A percentile compares a stretch with the other conserved stretches of the same genome.
Conservation (phyloP, 1,284 basidiomycete genomes). For the Pseudozyma sp. region DNA sequence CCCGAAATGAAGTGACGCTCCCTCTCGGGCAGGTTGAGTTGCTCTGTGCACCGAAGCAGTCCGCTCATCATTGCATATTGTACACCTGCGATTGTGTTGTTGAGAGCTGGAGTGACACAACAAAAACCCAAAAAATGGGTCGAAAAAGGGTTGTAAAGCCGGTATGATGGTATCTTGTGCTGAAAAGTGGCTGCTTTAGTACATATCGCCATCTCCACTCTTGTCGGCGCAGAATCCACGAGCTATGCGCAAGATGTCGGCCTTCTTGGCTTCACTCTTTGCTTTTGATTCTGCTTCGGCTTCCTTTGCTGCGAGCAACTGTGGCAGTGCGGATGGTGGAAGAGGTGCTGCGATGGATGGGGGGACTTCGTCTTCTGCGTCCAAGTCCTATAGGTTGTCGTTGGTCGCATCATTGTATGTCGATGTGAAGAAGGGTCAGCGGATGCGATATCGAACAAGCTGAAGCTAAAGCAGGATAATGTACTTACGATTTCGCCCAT, state of each 20-base stretch:
- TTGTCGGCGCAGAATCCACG: conserved; percentile 64
- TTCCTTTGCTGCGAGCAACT: conserved; percentile 54
- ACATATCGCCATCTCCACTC: conserved; percentile 66
- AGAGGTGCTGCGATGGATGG: conserved; percentile 57
- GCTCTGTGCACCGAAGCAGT: no score
- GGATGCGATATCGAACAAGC: no score
- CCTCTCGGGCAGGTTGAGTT: no score
- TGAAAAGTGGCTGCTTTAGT: conserved; percentile 29
- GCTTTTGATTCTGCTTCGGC: conserved; percentile 58
- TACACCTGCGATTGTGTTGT: conserved; percentile 20
- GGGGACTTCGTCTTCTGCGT: conserved; percentile 65
- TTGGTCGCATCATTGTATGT: not conserved
- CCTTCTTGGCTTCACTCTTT: conserved; percentile 59
- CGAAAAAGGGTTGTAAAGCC: not conserved
- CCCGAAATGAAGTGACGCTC: not conserved
- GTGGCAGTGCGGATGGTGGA: conserved; percentile 54
- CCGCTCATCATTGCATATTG: conserved; percentile 14
- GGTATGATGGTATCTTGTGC: conserved; percentile 12
- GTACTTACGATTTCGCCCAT: conserved; percentile 97
- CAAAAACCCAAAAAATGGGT: not conserved
- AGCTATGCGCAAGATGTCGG: conserved; percentile 55
- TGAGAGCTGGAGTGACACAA: conserved; percentile 2
- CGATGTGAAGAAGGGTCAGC: no score
- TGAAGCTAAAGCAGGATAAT: no score
- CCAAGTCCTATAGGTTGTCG: conserved; percentile 53